Evolutionary conservation across 2,329 filamentous ascomycete genomes (phyloP), one percentile per base, ranked within the genome.

Genomic region (Calonectria pteridis): DNA sequence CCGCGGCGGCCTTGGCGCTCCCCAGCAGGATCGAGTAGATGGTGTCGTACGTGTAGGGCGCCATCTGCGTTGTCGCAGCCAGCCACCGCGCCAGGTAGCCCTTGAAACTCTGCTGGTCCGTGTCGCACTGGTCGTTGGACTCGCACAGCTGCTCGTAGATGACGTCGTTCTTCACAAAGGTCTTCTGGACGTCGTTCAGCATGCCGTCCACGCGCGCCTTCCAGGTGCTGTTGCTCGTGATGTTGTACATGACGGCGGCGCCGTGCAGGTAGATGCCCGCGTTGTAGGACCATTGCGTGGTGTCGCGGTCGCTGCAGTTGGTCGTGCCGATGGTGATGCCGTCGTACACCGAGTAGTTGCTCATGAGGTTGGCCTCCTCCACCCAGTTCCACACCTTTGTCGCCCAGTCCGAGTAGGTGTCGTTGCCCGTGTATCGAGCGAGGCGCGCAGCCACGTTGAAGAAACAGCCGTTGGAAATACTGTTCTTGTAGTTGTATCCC

Each of bases 391-490:
- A 98, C 11, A 93, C 87, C 78, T 88, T 92, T 73, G 91, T 88
- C 0, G 94, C 95, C 94, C 93, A 95, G 18, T 94, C 89, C 10
- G 90, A 88, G 81, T 98, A 98, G 0, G 94, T 97, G 71, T 89
- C 81, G 84, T 97, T 97, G 59, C 91, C 91, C 0, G 95, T 97
- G 84, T 94, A 97, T 14, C 93, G 88, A 0, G 94, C 93, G 9
- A 97, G 88, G 20, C 95, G 92, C 9, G 94, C 88, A 26, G 90
- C 92, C 26, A 93, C 81, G 82, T 93, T 93, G 85, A 93, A 93
- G 83, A 93, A 93, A 83, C 91, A 92, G 9, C 92, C 92, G 84
- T 93, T 93, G 51, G 91, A 91, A 76, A 93, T 92, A 28, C 89
- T 88, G 84, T 93, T 93, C 81, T 93, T 93, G 86, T 93, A 93